Conservation (phyloP, 1,284 basidiomycete species). For the Microbotryomycetes sp. region DNA sequence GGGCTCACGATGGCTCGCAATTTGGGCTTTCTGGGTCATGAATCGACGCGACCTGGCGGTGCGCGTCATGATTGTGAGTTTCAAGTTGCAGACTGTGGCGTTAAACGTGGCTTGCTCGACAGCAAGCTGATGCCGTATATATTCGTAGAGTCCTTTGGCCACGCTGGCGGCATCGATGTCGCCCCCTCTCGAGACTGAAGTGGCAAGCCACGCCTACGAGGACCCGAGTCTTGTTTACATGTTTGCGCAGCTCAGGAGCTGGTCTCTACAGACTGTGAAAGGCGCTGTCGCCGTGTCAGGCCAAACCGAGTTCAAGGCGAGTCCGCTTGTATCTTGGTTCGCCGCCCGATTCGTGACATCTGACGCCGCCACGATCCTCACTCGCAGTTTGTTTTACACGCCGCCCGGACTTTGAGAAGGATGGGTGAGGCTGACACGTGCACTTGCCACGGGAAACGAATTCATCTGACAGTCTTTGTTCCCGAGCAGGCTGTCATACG, state of each 20-base stretch:
- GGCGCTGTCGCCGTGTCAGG: slow-evolving; percentile 83
- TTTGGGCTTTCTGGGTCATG: slow-evolving; percentile 92
- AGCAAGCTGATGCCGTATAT: too few relatives aligned
- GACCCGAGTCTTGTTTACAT: slow-evolving; percentile 82
- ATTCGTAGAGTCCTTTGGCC: slow-evolving; percentile 67
- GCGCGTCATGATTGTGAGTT: slow-evolving; percentile 64
- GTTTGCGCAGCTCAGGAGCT: slow-evolving; percentile 80
- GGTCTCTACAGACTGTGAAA: slow-evolving; percentile 82
- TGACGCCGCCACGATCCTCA: background rate
- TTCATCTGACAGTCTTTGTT: background rate
- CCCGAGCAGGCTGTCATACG: slow-evolving; percentile 70
- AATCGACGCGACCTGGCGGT: slow-evolving; percentile 77
- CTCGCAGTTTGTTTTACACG: slow-evolving; percentile 72
- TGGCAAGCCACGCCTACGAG: slow-evolving; percentile 81
- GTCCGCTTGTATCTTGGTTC: background rate
- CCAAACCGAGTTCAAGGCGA: slow-evolving; percentile 67
- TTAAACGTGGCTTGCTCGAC: too few relatives aligned
- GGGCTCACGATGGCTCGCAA: slow-evolving; percentile 91
- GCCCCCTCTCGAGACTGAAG: slow-evolving; percentile 50
- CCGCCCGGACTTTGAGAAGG: slow-evolving; percentile 77
- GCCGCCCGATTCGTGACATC: background rate
- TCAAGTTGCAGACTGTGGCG: slow-evolving; percentile 14
- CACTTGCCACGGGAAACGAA: background rate
- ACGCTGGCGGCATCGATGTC: slow-evolving; percentile 55
- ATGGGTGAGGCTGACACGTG: slow-evolving; percentile 59